phyloP scores from a whole-genome alignment of 1,284 basidiomycete species.

The Grifola frondosa region DNA sequence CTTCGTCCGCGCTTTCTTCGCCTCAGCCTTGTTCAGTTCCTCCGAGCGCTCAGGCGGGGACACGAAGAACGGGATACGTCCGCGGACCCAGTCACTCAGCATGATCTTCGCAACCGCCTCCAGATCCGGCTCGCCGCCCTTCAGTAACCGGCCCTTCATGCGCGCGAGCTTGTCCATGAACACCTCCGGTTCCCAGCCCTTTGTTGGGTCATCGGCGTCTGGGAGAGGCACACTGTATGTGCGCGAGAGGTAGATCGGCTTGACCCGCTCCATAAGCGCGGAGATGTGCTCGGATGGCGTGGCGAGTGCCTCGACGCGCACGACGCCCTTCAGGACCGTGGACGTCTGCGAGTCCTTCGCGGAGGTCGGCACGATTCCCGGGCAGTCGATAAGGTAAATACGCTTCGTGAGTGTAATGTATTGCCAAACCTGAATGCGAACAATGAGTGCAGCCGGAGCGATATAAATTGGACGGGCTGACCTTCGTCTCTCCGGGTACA shows the following conservation, averaged over 20 bases:
- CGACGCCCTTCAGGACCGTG: constrained; percentile 95
- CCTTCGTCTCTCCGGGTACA: constrained; percentile 97
- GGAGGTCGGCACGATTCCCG: constrained; percentile 95
- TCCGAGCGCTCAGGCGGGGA: constrained; percentile 74
- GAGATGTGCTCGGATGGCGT: constrained; percentile 95
- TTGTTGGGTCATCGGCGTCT: constrained; percentile 48
- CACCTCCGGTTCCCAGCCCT: constrained; percentile 72
- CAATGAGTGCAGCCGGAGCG: constrained; percentile 8
- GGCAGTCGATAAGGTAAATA: constrained; percentile 99
- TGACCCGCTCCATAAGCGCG: constrained; percentile 83
- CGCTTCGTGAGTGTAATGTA: constrained; percentile 95
- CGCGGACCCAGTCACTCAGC: constrained; percentile 96
- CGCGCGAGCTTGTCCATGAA: constrained; percentile 86
- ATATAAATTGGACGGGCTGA: constrained; percentile 30
- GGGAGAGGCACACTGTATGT: constrained; percentile 83
- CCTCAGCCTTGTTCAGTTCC: constrained; percentile 65
- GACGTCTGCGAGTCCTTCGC: constrained; percentile 88
- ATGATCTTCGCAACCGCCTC: constrained; percentile 95
- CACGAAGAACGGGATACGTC: constrained; percentile 90
- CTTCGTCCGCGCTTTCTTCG: constrained; percentile 52
- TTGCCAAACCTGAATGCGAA: constrained; percentile 83
- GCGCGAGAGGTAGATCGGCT: constrained; percentile 89
- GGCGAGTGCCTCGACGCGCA: constrained; percentile 93
- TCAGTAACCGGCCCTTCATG: constrained; percentile 89
- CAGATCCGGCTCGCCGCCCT: constrained; percentile 92